These are phyloP conservation scores for Eimeria sp. DNA, from an alignment of 169 alveolate species.

Conservation along the genomic window DNA sequence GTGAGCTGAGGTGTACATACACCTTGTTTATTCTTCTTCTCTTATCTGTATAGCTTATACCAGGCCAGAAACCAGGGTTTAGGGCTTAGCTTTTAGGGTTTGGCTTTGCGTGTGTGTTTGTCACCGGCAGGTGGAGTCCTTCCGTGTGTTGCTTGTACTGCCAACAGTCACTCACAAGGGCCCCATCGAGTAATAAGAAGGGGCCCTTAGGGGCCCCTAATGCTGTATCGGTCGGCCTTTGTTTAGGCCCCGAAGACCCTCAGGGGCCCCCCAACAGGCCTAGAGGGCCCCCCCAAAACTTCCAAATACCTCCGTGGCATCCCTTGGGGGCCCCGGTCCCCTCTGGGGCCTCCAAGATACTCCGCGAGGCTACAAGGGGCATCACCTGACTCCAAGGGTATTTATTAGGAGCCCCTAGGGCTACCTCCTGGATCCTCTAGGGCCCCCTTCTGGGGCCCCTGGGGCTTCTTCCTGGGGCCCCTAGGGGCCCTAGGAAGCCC, in stretches of 20 bases:
- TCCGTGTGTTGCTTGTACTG: conserved; percentile 23
- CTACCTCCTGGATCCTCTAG: too few relatives aligned
- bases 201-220: conserved; percentile 14
- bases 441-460: too few relatives aligned
- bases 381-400: too few relatives aligned
- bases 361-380: too few relatives aligned
- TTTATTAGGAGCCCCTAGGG: too few relatives aligned
- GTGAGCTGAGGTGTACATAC: neutral
- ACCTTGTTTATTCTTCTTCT: neutral
- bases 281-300: too few relatives aligned
- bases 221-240: neutral
- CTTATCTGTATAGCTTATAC: neutral
- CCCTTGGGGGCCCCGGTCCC: too few relatives aligned
- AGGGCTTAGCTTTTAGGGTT: conserved; percentile 25
- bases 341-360: too few relatives aligned
- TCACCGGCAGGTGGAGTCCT: conserved; percentile 5
- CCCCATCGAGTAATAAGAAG: neutral
- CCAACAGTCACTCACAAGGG: conserved; percentile 31
- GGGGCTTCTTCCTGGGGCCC: too few relatives aligned
- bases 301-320: too few relatives aligned
- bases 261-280: neutral
- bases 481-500: too few relatives aligned
- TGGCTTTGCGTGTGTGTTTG: neutral
- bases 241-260: too few relatives aligned
- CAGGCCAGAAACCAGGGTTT: neutral